Conservation (phyloP, 2,329 filamentous ascomycete genomes). For the Fusarium keratoplasticum region DNA sequence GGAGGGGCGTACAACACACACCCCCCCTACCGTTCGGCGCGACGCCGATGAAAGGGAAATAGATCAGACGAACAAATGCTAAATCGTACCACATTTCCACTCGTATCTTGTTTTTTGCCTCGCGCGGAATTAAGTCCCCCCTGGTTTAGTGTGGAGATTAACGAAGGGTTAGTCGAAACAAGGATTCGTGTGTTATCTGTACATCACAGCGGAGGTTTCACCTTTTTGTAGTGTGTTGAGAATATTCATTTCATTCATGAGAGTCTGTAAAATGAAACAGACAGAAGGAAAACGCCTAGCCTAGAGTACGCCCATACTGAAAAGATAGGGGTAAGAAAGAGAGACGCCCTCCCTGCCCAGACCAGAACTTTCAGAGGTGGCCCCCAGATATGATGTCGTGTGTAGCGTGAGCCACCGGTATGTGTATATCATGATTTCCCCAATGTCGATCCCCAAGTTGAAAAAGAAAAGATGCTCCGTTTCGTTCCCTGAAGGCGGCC, state of each 20-base stretch:
- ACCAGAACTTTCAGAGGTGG: conserved; percentile 12
- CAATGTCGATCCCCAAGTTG: conserved; percentile 19
- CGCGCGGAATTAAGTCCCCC: neutral
- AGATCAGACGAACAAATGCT: neutral
- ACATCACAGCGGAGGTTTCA: conserved; percentile 9
- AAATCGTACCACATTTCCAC: neutral
- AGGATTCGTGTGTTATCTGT: neutral
- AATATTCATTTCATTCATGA: conserved; percentile 22
- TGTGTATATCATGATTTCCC: conserved; percentile 40
- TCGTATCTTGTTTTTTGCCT: neutral
- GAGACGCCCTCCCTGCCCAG: neutral
- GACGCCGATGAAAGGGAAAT: neutral
- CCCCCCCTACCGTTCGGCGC: neutral
- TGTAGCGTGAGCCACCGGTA: conserved; percentile 38
- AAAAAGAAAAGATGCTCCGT: neutral
- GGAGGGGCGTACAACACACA: neutral
- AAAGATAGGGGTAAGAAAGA: neutral
- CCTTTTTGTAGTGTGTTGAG: neutral
- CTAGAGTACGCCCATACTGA: neutral
- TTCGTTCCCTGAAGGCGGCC: conserved; percentile 17
- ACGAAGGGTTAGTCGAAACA: neutral
- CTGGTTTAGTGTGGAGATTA: neutral
- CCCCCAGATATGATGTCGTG: conserved; percentile 19
- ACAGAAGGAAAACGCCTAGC: neutral
- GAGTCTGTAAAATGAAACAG: neutral